Evolutionary conservation across 2,329 filamentous ascomycete genomes (phyloP), one percentile per base, ranked within the genome.

Genomic region (Coniochaeta sp.): DNA sequence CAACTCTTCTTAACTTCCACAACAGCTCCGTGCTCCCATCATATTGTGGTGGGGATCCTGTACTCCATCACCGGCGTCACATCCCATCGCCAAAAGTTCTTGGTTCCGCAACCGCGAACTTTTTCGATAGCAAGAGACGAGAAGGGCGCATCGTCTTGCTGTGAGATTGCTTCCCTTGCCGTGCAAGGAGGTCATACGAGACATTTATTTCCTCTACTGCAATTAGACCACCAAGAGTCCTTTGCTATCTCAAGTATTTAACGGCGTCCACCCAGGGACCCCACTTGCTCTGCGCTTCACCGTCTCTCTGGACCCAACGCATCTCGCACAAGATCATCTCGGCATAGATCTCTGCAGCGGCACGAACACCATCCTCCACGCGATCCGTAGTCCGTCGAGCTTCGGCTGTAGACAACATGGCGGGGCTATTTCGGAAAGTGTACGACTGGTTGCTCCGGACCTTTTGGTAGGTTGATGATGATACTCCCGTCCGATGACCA

Each of bases 381-480:
- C 22, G 55, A n/a, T 50, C 60, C 57, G 57, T 55, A 22, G 55
- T 58, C 56, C 60, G 40, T 59, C 57, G 58, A 59, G 58, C 28
- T 61, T 59, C 69, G 47, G 1, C 47, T 16, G 47, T 8, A 67
- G 66, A 64, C 73, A 81, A 66, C 77, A 98, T 98, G 93, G 90
- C 91, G 70, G 90, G 91, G 69, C 80, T 99, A 74, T 96, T 99
- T 77, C 90, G 89, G 73, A 89, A 88, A 78, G 88, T 99, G 75
- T 98, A 98, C 82, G 95, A 98, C 85, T 98, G 93, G 93, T 82
- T 98, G 74, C 80, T 99, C 79, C 89, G 93, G 81, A 90, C 95
- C 71, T 98, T 99, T 79, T 99, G 95, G 93, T 98, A 71, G 81
- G 85, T 83, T 19, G 22, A 4, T 42, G 22, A 19, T 9, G 19